A percentile compares a stretch with the other conserved stretches of the same genome.
These are phyloP conservation scores for Mucor circinelloides DNA, from an alignment of 371 early-diverging fungal genomes.

Conservation along the genomic window DNA sequence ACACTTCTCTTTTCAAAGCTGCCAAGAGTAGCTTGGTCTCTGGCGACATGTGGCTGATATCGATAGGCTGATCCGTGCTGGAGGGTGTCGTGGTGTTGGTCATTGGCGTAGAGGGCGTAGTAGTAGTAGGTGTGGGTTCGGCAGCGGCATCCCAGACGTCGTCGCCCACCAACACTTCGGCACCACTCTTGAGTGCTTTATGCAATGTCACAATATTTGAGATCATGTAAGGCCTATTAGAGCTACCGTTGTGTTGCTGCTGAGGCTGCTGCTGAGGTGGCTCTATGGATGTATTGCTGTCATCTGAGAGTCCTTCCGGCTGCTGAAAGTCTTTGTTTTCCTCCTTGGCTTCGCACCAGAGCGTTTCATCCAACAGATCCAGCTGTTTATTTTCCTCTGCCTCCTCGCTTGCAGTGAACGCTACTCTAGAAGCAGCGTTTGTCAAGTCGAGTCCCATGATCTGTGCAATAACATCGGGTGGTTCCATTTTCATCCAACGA, in stretches of 20 bases:
- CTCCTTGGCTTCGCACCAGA: conserved; percentile 27
- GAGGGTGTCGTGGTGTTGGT: conserved; percentile 2
- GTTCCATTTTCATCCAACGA: conserved; percentile 69
- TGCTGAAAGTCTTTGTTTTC: neutral
- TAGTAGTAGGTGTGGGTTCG: conserved; percentile 19
- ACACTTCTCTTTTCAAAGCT: conserved; percentile 59
- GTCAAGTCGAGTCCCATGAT: conserved; percentile 66
- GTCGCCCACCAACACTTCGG: conserved; percentile 51
- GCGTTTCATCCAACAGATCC: conserved; percentile 35
- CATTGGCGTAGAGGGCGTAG: conserved; percentile 12
- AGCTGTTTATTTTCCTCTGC: conserved; percentile 12
- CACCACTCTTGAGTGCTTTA: conserved; percentile 52
- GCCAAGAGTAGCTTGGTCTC: conserved; percentile 44
- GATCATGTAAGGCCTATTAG: conserved; percentile 32
- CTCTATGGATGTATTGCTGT: neutral
- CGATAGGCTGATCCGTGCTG: neutral
- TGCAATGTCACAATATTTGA: conserved; percentile 47
- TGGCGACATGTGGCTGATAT: conserved; percentile 12
- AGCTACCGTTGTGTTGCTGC: conserved; percentile 6
- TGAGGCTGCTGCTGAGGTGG: neutral
- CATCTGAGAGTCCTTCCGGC: neutral
- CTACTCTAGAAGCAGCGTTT: conserved; percentile 59
- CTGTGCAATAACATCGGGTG: conserved; percentile 68
- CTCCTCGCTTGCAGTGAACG: conserved; percentile 26
- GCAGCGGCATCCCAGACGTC: conserved; percentile 53